A percentile compares a stretch with the other conserved stretches of the same genome.
Evolutionary conservation across 768 basidiomycete species (phyloP).

Genomic region (Suillus subaureus): DNA sequence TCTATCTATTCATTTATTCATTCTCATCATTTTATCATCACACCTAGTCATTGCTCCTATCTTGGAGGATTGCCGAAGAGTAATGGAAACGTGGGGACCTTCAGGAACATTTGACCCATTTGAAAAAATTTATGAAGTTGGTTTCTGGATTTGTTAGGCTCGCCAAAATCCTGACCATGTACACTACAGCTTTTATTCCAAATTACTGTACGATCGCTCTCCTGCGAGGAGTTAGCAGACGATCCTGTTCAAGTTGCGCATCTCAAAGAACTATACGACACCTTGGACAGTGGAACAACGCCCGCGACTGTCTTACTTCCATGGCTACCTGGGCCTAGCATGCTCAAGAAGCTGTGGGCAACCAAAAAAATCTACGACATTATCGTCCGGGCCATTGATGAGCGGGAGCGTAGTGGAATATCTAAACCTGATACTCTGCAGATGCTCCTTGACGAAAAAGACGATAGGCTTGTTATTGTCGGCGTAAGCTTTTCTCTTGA

Average conservation of each 20-base stretch:
- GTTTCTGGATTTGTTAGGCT: constrained; percentile 22
- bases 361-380: constrained; percentile 81
- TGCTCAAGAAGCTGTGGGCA: constrained; percentile 69
- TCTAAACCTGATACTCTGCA: constrained; percentile 70
- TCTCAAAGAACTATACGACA: constrained; percentile 67
- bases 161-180: constrained; percentile 16
- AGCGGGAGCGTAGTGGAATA: constrained; percentile 58
- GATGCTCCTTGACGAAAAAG: constrained; percentile 69
- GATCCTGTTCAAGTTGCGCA: constrained; percentile 61
- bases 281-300: constrained; percentile 69
- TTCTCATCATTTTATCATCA: background rate
- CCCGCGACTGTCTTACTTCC: constrained; percentile 73
- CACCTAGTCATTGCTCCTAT: constrained; percentile 63
- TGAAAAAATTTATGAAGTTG: constrained; percentile 66
- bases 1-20: background rate
- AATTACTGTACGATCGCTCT: constrained; percentile 66
- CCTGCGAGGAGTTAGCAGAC: constrained; percentile 70
- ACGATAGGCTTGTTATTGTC: constrained; percentile 68
- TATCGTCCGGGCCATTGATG: constrained; percentile 54
- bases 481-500: constrained; percentile 50
- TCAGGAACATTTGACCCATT: constrained; percentile 74
- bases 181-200: constrained; percentile 65
- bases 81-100: constrained; percentile 66
- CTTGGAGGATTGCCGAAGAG: constrained; percentile 60
- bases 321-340: constrained; percentile 75